A percentile compares a stretch with the other conserved stretches of the same genome.
phyloP scores from a whole-genome alignment of 2,329 filamentous ascomycete species.

The Colletotrichum liriopes region DNA sequence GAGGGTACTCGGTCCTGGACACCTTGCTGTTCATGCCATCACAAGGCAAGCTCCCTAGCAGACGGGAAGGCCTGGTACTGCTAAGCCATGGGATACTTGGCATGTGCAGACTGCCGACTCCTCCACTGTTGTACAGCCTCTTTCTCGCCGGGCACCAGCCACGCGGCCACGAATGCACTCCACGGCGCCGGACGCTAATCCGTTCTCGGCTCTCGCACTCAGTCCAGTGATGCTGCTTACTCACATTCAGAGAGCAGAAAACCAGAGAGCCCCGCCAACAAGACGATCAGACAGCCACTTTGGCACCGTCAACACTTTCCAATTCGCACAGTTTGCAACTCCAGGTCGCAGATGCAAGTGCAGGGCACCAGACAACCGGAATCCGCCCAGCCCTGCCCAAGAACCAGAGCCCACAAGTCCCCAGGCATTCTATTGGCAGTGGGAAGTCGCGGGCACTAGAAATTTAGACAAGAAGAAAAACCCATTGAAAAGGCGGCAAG shows the following conservation, averaged over 20 bases:
- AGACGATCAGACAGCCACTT: background rate
- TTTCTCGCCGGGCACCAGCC: conserved; percentile 24
- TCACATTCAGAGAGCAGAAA: background rate
- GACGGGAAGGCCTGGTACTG: conserved; percentile 9
- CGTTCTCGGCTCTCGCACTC: background rate
- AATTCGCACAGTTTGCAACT: conserved; percentile 12
- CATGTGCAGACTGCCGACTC: conserved; percentile 2
- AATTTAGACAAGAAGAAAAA: background rate
- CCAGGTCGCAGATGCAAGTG: conserved; percentile 1
- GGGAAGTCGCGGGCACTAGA: conserved; percentile 6
- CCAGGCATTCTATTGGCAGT: background rate
- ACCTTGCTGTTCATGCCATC: conserved; percentile 3
- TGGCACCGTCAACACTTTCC: conserved; percentile 13
- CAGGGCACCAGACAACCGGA: conserved; percentile 31
- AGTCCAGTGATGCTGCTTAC: conserved; percentile 9
- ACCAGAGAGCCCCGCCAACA: too few relatives aligned
- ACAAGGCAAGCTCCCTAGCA: background rate
- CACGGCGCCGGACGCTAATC: conserved; percentile 7
- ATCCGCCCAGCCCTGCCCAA: conserved; percentile 35
- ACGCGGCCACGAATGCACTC: conserved; percentile 33
- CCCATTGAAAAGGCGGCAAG: conserved; percentile 15
- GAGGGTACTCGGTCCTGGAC: conserved; percentile 5
- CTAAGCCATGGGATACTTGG: conserved; percentile 8
- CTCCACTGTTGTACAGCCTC: background rate
- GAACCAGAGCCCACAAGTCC: conserved; percentile 10